phyloP scores from a whole-genome alignment of 345 rosid species.

The Physaria fendleri region DNA sequence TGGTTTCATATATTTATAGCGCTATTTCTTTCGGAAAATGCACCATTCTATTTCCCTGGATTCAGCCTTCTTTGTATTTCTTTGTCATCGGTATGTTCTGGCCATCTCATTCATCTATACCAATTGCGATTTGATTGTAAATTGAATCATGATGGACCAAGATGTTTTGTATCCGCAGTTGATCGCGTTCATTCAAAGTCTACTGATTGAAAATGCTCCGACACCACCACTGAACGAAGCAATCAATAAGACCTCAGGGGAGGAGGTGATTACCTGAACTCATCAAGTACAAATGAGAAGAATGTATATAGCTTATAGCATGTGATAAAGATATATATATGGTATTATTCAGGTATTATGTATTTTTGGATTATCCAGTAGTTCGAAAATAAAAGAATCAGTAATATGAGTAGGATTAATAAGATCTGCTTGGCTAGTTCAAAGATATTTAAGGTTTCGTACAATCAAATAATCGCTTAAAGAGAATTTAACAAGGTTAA shows the following conservation, averaged over 20 bases:
- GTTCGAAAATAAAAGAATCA: no score
- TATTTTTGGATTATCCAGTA: no score
- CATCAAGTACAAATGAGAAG: not conserved
- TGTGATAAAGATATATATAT: not conserved
- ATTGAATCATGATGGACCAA: not conserved
- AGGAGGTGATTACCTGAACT: constrained; percentile 11
- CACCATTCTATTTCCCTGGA: constrained; percentile 86
- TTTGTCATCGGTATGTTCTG: constrained; percentile 42
- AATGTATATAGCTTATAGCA: not conserved
- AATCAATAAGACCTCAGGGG: not conserved
- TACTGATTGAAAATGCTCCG: constrained; percentile 40
- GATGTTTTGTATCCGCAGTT: constrained; percentile 35
- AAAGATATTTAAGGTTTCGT: no score
- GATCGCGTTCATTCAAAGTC: constrained; percentile 64
- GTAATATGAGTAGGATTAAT: no score
- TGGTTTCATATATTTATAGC: constrained; percentile 40
- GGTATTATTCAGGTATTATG: no score
- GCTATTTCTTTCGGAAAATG: constrained; percentile 59
- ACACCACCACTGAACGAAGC: constrained; percentile 16
- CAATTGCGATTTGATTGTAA: not conserved
- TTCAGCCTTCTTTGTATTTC: constrained; percentile 69
- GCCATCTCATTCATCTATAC: not conserved
- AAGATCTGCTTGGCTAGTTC: no score
- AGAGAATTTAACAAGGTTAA: no score
- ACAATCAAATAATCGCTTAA: no score